phyloP scores from a whole-genome alignment of 2,329 filamentous ascomycete species.

The Microdochium trichocladiopsis region DNA sequence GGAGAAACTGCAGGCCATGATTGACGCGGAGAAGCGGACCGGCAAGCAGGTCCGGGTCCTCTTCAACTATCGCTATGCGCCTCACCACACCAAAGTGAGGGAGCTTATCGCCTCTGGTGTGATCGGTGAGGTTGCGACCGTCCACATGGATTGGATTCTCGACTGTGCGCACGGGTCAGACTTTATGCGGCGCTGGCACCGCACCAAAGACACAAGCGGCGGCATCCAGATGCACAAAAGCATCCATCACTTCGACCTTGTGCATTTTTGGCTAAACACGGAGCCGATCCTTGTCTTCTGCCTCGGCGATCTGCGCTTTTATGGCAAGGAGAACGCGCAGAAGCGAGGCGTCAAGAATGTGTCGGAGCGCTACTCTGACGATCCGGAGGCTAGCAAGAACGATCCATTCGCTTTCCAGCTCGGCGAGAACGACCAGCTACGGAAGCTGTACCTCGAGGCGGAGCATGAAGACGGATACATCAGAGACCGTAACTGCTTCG shows the following conservation, averaged over 20 bases:
- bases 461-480: slow-evolving; percentile 42
- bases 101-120: slow-evolving; percentile 33
- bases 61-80: slow-evolving; percentile 45
- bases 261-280: slow-evolving; percentile 42
- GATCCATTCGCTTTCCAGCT: slow-evolving; percentile 40
- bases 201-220: slow-evolving; percentile 38
- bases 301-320: slow-evolving; percentile 38
- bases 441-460: slow-evolving; percentile 36
- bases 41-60: slow-evolving; percentile 34
- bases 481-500: slow-evolving; percentile 38
- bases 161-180: slow-evolving; percentile 41
- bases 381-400: slow-evolving; percentile 25
- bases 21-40: slow-evolving; percentile 35
- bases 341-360: slow-evolving; percentile 31
- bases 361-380: slow-evolving; percentile 29
- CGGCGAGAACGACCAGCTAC: slow-evolving; percentile 30
- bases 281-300: slow-evolving; percentile 35
- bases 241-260: slow-evolving; percentile 42
- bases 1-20: slow-evolving; percentile 32
- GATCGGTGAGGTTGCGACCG: slow-evolving; percentile 35
- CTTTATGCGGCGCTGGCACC: slow-evolving; percentile 43
- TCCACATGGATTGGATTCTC: slow-evolving; percentile 44
- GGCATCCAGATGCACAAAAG: slow-evolving; percentile 42
- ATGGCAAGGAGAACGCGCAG: slow-evolving; percentile 42
- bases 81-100: slow-evolving; percentile 41